Percentiles rank a stretch among this genome's conserved stretches.
phyloP scores from a whole-genome alignment of 1,284 basidiomycete genomes.

The Cryptococcus depauperatus region DNA sequence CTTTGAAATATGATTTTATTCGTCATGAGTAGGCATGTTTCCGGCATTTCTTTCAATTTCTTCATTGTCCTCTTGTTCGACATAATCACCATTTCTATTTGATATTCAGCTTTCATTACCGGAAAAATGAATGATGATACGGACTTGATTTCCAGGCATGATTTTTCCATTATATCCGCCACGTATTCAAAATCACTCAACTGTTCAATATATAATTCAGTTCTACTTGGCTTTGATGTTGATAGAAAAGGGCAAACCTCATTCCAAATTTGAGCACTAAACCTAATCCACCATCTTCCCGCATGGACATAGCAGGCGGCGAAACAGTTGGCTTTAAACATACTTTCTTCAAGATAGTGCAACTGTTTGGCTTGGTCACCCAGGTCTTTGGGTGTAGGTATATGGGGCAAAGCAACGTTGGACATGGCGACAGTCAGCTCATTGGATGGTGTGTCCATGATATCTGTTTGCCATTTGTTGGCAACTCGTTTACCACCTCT shows the following conservation, averaged over 20 bases:
- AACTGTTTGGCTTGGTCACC: conserved; percentile 19
- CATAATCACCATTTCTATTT: not conserved
- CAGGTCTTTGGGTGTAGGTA: conserved; percentile 17
- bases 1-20: no score
- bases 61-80: no score
- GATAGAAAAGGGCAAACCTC: conserved; percentile 50
- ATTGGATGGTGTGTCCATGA: conserved; percentile 56
- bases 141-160: conserved; percentile 27
- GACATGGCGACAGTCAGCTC: conserved; percentile 70
- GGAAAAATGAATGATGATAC: not conserved
- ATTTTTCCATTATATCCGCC: conserved; percentile 26
- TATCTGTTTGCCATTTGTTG: conserved; percentile 56
- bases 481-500: conserved; percentile 60
- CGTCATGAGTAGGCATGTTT: no score
- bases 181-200: conserved; percentile 40
- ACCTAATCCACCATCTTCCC: conserved; percentile 61
- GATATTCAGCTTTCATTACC: not conserved
- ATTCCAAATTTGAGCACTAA: conserved; percentile 64
- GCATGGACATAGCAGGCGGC: conserved; percentile 50
- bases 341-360: conserved; percentile 25
- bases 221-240: not conserved
- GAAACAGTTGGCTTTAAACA: conserved; percentile 30
- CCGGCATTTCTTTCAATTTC: no score
- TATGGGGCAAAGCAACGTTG: conserved; percentile 42
- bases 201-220: conserved; percentile 12